Percentiles rank a stretch among this genome's conserved stretches.
phyloP scores from a whole-genome alignment of 23 red algal genomes.

The Gracilaria domingensis region DNA sequence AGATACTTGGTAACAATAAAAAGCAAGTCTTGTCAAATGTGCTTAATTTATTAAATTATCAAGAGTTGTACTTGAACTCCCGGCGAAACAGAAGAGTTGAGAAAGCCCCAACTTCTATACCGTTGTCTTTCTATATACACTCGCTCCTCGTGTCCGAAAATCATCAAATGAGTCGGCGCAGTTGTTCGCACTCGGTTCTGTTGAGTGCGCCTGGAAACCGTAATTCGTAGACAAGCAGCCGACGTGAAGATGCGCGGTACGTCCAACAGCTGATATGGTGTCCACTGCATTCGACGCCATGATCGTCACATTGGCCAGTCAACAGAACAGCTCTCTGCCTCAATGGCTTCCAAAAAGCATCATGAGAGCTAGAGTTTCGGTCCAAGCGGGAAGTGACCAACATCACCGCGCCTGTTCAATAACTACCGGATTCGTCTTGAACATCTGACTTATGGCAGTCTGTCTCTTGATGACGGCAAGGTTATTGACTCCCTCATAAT shows the following conservation, averaged over 20 bases:
- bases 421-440: constrained; percentile 66
- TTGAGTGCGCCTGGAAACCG: no score
- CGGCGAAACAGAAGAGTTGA: neutral
- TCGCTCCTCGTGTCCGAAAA: no score
- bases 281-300: no score
- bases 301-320: no score
- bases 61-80: neutral
- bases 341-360: neutral
- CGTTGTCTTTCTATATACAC: no score
- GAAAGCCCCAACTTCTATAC: no score
- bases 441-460: constrained; percentile 79
- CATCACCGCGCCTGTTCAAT: constrained; percentile 44
- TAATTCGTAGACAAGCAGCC: no score
- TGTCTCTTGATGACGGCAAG: constrained; percentile 72
- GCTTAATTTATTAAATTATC: constrained; percentile 25
- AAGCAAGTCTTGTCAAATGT: neutral
- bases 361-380: neutral
- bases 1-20: no score
- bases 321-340: no score
- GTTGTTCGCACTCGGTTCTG: no score
- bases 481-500: constrained; percentile 56
- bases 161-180: no score
- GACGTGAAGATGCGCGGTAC: no score
- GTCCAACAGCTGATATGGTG: neutral
- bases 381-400: neutral